Percentiles rank a stretch among this genome's conserved stretches.
Conservation (phyloP, 2,329 filamentous ascomycete genomes). For the Nothomitra cinnamomea region DNA sequence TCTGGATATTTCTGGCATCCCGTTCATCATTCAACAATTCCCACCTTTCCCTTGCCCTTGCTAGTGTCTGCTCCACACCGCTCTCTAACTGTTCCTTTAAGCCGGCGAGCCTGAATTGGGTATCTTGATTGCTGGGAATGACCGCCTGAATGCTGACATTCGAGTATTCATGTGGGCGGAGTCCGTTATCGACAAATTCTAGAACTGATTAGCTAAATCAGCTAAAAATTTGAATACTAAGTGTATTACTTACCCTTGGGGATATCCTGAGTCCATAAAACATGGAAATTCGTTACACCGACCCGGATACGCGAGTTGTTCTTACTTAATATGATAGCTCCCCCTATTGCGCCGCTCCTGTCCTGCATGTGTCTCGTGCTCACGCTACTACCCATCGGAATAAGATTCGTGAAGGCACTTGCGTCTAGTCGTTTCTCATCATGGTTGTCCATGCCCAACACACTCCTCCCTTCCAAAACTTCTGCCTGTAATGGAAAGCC, state of each 20-base stretch:
- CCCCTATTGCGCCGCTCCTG: not conserved
- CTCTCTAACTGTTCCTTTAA: not conserved
- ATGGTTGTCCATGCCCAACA: slow-evolving; percentile 1
- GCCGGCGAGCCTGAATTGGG: not conserved
- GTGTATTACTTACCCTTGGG: slow-evolving; percentile 2
- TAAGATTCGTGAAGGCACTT: not conserved
- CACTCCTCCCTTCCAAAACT: not conserved
- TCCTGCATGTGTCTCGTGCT: not conserved
- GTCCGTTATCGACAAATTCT: not conserved
- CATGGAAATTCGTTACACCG: not conserved
- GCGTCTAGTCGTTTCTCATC: not conserved
- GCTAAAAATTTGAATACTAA: not conserved
- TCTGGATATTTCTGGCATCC: not conserved
- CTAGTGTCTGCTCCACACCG: not conserved
- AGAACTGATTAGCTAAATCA: not conserved
- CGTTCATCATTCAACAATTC: not conserved
- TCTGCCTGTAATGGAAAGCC: not conserved
- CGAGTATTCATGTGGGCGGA: not conserved
- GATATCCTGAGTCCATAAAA: not conserved
- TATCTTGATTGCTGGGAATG: not conserved
- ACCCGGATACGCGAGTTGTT: not conserved
- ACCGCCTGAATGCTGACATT: not conserved
- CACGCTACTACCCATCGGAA: not conserved
- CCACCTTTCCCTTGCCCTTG: not conserved
- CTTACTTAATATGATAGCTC: not conserved